A percentile compares a stretch with the other conserved stretches of the same genome.
phyloP scores from a whole-genome alignment of 2,329 filamentous ascomycete species.

The Phaeosphaeriaceae sp. region DNA sequence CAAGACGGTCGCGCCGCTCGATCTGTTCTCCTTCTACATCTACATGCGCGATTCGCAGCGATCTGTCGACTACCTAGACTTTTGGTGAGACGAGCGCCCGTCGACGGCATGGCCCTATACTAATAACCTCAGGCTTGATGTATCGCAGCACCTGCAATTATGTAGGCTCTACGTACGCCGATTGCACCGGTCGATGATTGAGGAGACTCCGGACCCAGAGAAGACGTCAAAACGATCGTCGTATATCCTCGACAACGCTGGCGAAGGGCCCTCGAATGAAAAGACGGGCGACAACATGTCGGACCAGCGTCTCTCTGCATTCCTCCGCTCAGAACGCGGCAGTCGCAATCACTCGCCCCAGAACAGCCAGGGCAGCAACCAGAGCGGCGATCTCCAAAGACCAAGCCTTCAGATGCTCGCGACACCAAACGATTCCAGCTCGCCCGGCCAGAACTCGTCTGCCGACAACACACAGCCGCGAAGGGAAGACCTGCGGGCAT shows the following conservation, averaged over 20 bases:
- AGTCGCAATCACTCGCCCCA: slow-evolving; percentile 55
- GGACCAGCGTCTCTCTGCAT: slow-evolving; percentile 90
- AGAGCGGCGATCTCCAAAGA: slow-evolving; percentile 60
- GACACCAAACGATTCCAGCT: slow-evolving; percentile 66
- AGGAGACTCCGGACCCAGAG: slow-evolving; percentile 90
- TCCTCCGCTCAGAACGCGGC: slow-evolving; percentile 69
- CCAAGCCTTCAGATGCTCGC: slow-evolving; percentile 70
- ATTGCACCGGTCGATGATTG: slow-evolving; percentile 87
- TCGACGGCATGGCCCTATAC: slow-evolving; percentile 6
- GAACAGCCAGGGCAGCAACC: slow-evolving; percentile 60
- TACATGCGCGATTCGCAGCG: slow-evolving; percentile 99
- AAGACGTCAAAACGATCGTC: slow-evolving; percentile 87
- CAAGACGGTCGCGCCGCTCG: slow-evolving; percentile 91
- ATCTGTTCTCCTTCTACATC: slow-evolving; percentile 98
- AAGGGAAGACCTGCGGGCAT: slow-evolving; percentile 85
- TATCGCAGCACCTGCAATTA: slow-evolving; percentile 97
- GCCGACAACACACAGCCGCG: slow-evolving; percentile 39
- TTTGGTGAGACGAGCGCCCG: slow-evolving; percentile 72
- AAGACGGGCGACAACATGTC: slow-evolving; percentile 68
- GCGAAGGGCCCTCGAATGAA: slow-evolving; percentile 66
- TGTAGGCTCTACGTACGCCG: slow-evolving; percentile 97
- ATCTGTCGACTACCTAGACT: slow-evolving; percentile 97
- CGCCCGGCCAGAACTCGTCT: slow-evolving; percentile 53
- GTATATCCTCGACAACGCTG: slow-evolving; percentile 72
- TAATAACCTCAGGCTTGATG: slow-evolving; percentile 81